Conservation (phyloP, 2,329 filamentous ascomycete species). For the Fusarium piperis region DNA sequence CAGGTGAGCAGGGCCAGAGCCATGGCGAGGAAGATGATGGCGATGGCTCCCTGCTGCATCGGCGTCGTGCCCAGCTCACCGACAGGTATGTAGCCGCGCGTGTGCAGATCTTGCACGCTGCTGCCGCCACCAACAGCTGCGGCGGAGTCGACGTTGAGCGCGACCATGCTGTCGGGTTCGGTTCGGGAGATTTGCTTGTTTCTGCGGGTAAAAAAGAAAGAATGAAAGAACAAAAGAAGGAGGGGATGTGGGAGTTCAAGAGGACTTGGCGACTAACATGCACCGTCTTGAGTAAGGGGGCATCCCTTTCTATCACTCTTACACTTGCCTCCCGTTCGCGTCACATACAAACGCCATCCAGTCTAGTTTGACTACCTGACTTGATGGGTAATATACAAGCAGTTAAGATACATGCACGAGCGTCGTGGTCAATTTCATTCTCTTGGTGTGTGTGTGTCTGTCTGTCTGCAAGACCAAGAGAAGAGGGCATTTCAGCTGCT, state of each 20-base stretch:
- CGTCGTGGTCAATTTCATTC: background rate
- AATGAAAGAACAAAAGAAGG: background rate
- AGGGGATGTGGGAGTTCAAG: background rate
- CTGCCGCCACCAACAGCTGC: background rate
- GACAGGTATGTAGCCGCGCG: background rate
- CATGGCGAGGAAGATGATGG: slow-evolving; percentile 32
- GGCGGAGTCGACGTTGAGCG: background rate
- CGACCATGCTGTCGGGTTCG: background rate
- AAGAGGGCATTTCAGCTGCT: background rate
- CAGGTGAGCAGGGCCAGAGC: slow-evolving; percentile 25
- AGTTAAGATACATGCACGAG: background rate
- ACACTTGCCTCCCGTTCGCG: background rate
- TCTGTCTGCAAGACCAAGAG: background rate
- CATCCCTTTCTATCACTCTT: background rate
- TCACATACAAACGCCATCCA: background rate
- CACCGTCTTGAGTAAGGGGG: no score
- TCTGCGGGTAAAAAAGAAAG: background rate
- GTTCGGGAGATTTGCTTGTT: background rate
- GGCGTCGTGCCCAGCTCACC: slow-evolving; percentile 15
- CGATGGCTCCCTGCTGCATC: slow-evolving; percentile 29
- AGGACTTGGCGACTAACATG: background rate
- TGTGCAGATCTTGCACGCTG: background rate
- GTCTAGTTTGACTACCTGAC: background rate
- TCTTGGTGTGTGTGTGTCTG: background rate
- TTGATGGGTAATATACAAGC: background rate